Base-by-base conservation (phyloP, 192 early-diverging fungal genomes). In the Chytriomyces confervae region DNA sequence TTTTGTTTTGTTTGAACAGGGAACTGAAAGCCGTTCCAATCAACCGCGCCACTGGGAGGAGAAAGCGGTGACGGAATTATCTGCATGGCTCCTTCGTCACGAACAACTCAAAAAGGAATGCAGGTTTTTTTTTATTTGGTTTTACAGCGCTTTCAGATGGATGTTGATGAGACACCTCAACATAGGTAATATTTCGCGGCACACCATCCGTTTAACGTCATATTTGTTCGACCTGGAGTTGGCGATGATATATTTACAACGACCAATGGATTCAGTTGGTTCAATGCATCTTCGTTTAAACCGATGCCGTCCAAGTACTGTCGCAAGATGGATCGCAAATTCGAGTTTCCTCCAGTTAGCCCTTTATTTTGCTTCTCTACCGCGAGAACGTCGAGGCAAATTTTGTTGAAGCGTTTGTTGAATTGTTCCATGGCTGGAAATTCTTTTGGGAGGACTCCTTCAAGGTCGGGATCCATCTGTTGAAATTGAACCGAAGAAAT, bases 251-350 rank as follows among this genome's bases (percentile, higher is more conserved):
- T 88, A 65, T 91, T 91, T 7, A 91, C 85, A 5, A 91, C 89
- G 6, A 91, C 74, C 24, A 91, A 66, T 48, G 89, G 89, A 66
- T 91, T 91, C 8, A 81, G 68, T 57, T 82, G 77, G 29, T 82
- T 79, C 50, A 89, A 62, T 7, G 88, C 87, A 9, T 78, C 76
- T 67, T 85, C 88, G 57, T 79, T 84, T 13, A 91, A 72, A 44
- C 82, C 84, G 62, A 91, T 89, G 11, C 89, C 89, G 62, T 91
- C 88, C 61, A 91, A 69, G 65, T 91, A 91, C 69, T 90, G 86
- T 50, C 90, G 84, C 67, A 91, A 76, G 27, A 91, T 86, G 3
- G 77, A 72, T 27, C 84, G 67, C 48, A 91, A 75, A 67, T 84
- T 81, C 45, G 66, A 64, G 63, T 91, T 90, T 78, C 89, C 89